Base-by-base conservation (phyloP, 805 yeast genomes). In the Starmerella davenportii region DNA sequence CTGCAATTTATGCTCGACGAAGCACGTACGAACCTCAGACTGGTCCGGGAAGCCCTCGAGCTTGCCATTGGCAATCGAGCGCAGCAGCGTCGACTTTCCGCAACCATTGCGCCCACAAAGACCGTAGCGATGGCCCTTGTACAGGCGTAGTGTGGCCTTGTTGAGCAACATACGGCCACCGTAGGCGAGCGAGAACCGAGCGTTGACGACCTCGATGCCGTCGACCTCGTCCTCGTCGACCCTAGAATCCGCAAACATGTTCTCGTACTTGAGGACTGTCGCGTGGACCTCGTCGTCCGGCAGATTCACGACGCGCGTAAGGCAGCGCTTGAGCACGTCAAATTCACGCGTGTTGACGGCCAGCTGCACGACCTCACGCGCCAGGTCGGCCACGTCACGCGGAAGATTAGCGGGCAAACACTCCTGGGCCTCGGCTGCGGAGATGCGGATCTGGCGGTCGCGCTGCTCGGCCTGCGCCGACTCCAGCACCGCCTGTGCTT, bases 21-120 rank as follows among this genome's bases (percentile, higher is more conserved):
- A 90, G 64, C 96, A 84, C 23, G 96, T 87, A 59, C 79, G 74
- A 46, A 90, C 65, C 54, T 76, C 77, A 39, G 78, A 72, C 53
- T 82, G 76, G 50, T 80, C 78, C 33, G 98, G 98, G 74, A 90
- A 87, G 3, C 96, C 96, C 63, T 87, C 96, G 47, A 87, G 68
- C 63, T 87, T 94, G 42, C 96, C 96, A 55, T 82, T 81, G 39
- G 94, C 82, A 53, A 87, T 90, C 23, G 96, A 77, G 60, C 96
- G 74, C 96, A 87, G 84, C 53, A 87, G 68, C 14, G 98, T 87
- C 13, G 95, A 84, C 62, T 87, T 87, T 66, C 98, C 98, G 43
- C 95, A 95, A 70, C 98, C 98, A 58, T 87, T 87, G 63, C 95
- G 70, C 57, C 98, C 98, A 68, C 95, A 82, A 44, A 87, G 69